Conservation (phyloP, 441 rosid species). For the Pelargonium cotyledonis region DNA sequence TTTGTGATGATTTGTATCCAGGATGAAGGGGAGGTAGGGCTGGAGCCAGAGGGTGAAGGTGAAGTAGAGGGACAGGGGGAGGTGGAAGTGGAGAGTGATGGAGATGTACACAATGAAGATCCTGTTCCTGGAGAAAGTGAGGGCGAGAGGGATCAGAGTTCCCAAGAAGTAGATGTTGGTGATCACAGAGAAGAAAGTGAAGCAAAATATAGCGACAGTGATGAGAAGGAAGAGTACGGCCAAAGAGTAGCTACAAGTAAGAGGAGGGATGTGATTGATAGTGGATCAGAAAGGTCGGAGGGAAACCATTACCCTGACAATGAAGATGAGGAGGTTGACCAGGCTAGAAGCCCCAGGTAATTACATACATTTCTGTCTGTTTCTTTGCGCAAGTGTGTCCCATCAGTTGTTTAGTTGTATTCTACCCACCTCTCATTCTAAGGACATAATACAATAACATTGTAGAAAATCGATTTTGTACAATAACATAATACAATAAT, state of each 20-base stretch:
- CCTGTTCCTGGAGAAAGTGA: constrained; percentile 88
- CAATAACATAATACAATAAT: no score
- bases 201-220: constrained; percentile 62
- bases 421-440: neutral
- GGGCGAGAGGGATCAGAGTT: constrained; percentile 84
- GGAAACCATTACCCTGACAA: constrained; percentile 60
- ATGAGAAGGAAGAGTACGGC: constrained; percentile 60
- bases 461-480: no score
- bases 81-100: constrained; percentile 67
- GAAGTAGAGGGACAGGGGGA: constrained; percentile 54
- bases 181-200: constrained; percentile 66
- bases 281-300: constrained; percentile 85
- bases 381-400: neutral
- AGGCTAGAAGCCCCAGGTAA: constrained; percentile 67
- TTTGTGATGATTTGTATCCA: constrained; percentile 17
- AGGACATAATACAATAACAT: neutral
- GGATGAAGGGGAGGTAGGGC: constrained; percentile 78
- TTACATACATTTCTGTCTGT: neutral
- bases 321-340: constrained; percentile 90
- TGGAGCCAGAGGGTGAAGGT: constrained; percentile 42
- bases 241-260: constrained; percentile 51
- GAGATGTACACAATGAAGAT: constrained; percentile 54
- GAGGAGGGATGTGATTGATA: constrained; percentile 61
- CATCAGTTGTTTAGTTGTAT: neutral
- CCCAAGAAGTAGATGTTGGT: constrained; percentile 66